Base-by-base conservation (phyloP, 108 stramenopile species). In the Craspedostauros australis region DNA sequence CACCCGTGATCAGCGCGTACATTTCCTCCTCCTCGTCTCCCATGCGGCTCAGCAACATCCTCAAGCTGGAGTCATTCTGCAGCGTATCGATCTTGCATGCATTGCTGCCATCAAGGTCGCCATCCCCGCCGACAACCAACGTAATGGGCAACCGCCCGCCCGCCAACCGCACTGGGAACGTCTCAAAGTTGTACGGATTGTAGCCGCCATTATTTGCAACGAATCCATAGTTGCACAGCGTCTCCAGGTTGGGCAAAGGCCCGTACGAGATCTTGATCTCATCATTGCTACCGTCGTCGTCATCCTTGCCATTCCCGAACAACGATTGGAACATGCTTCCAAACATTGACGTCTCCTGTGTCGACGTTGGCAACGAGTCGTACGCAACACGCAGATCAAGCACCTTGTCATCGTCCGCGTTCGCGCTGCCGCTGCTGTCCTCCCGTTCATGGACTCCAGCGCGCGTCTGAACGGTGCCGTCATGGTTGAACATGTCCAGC, bases 401-500 rank as follows among this genome's bases (percentile, higher is more conserved):
- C 38, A 58, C 64, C 32, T 64, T 54, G 28, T 61, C 60, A 37
- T 57, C 52, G 22, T 72, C 66, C 16, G 56, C 46, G 6, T 54
- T 24, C 19, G 53, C 63, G 2, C 54, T 41, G n/a, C n/a, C n/a
- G n/a, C n/a, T n/a, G n/a, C n/a, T n/a, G n/a, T 32, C 22, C 1
- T 58, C 38, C 12, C 33, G 60, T 1, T 48, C 54, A 11, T 0
- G 11, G 11, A 72, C 37, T 8, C 53, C 15, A 31, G 66, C 60
- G n/a, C 55, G 54, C 15, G 86, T 88, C 46, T 46, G 55, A 15
- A 72, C 60, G 0, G 70, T 50, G 0, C 57, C 32, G 52, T 84
- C 67, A 61, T 88, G 86, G 58, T 80, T 88, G 37, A 88, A 66
- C 82, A 88, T 84, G 46, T 88, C 82, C 31, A 88, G 32, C 46